Evolutionary conservation across 163 green algal species (phyloP).

Genomic region (Chlorella variabilis): DNA sequence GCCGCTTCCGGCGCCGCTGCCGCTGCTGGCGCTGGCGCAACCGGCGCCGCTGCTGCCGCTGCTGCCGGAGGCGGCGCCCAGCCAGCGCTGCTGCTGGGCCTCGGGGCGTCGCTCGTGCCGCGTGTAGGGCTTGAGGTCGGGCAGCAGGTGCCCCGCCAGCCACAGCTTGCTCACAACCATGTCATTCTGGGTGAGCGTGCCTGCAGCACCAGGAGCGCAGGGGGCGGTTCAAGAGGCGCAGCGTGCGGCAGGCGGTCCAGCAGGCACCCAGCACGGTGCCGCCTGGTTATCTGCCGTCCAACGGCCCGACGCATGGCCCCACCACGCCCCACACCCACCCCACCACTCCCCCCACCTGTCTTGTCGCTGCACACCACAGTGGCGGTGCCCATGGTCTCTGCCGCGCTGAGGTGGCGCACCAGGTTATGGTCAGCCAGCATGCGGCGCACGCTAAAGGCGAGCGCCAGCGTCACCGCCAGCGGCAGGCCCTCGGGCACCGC

Average conservation of each 20-base stretch:
- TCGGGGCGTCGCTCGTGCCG: background rate
- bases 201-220: constrained; percentile 38
- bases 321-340: background rate
- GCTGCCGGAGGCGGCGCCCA: background rate
- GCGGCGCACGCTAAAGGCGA: constrained; percentile 85
- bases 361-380: constrained; percentile 95
- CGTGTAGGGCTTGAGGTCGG: constrained; percentile 16
- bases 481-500: constrained; percentile 93
- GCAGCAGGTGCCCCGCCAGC: constrained; percentile 45
- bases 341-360: constrained; percentile 57
- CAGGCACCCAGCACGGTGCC: background rate
- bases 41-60: background rate
- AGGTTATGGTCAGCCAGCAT: constrained; percentile 93
- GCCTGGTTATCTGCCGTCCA: no score
- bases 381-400: constrained; percentile 89
- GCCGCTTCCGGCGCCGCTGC: constrained; percentile 3
- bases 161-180: constrained; percentile 81
- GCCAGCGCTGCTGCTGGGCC: background rate
- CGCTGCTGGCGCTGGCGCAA: background rate
- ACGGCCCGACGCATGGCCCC: background rate
- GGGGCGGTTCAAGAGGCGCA: no score
- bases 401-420: constrained; percentile 81
- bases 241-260: background rate
- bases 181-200: constrained; percentile 88
- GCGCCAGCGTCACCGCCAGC: constrained; percentile 88